Percentiles rank a stretch among this genome's conserved stretches.
phyloP scores from a whole-genome alignment of 306 rosid species.

The Echinosophora koreensis region DNA sequence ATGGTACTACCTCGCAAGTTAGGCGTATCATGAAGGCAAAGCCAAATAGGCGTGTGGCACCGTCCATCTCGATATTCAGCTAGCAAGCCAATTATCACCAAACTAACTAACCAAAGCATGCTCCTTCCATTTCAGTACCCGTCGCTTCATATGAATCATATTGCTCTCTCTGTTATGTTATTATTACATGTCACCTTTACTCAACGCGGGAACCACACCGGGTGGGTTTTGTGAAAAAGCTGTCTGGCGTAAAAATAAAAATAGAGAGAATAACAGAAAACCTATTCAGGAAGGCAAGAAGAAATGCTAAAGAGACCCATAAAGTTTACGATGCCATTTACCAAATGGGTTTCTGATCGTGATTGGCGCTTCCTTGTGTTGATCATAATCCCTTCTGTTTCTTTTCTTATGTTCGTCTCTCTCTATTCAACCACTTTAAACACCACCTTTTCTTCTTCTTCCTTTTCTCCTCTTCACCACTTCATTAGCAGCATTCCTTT shows the following conservation, averaged over 20 bases:
- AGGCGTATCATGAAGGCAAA: not conserved
- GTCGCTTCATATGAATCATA: not conserved
- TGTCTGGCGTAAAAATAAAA: not conserved
- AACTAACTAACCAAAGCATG: constrained; percentile 15
- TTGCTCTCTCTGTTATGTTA: not conserved
- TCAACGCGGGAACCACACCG: not conserved
- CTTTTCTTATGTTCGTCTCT: constrained; percentile 57
- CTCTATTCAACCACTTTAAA: constrained; percentile 42
- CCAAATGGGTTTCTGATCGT: constrained; percentile 49
- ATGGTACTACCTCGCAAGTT: not conserved
- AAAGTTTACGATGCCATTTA: constrained; percentile 41
- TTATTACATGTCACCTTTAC: not conserved
- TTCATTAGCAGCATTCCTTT: constrained; percentile 46
- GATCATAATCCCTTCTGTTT: constrained; percentile 59
- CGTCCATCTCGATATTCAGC: constrained; percentile 20
- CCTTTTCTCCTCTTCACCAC: constrained; percentile 53
- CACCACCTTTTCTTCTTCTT: constrained; percentile 13
- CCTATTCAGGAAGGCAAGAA: not conserved
- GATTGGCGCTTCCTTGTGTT: constrained; percentile 65
- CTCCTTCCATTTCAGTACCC: not conserved
- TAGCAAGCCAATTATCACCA: not conserved
- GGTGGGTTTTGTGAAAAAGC: constrained; percentile 13
- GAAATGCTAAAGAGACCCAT: constrained; percentile 47
- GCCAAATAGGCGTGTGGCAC: constrained; percentile 4
- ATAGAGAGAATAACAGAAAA: too few relatives aligned